Percentiles rank a stretch among this genome's conserved stretches.
phyloP scores from a whole-genome alignment of 306 rosid genomes.

The Glycine latifolia region DNA sequence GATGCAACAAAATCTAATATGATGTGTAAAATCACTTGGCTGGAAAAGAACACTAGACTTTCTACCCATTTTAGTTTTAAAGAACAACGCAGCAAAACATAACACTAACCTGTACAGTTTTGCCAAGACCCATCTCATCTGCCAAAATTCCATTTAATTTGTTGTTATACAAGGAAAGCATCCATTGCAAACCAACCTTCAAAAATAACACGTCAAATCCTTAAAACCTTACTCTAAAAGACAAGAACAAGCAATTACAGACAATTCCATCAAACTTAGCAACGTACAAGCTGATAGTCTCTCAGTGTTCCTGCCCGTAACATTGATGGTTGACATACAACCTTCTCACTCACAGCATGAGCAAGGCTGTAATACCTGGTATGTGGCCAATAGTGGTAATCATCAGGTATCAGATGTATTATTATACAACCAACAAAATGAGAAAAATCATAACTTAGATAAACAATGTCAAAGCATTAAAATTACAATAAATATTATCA shows the following conservation, averaged over 20 bases:
- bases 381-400: constrained; percentile 36
- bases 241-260: constrained; percentile 5
- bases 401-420: constrained; percentile 36
- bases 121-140: constrained; percentile 99
- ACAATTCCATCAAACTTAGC: constrained; percentile 42
- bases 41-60: constrained; percentile 6
- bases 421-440: constrained; percentile 36
- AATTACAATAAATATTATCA: not conserved
- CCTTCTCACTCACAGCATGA: constrained; percentile 95
- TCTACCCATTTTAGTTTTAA: constrained; percentile 14
- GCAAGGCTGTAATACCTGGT: constrained; percentile 96
- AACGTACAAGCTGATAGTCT: constrained; percentile 97
- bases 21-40: constrained; percentile 4
- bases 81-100: constrained; percentile 29
- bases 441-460: constrained; percentile 15
- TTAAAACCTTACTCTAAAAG: constrained; percentile 35
- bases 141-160: constrained; percentile 97
- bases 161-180: constrained; percentile 98
- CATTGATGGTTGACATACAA: constrained; percentile 88
- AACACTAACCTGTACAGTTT: constrained; percentile 90
- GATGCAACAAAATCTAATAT: constrained; percentile 41
- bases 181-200: constrained; percentile 99
- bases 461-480: constrained; percentile 20
- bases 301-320: constrained; percentile 91
- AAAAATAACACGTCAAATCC: constrained; percentile 37